phyloP scores from a whole-genome alignment of 2,329 filamentous ascomycete species.

The Camillea tinctor region DNA sequence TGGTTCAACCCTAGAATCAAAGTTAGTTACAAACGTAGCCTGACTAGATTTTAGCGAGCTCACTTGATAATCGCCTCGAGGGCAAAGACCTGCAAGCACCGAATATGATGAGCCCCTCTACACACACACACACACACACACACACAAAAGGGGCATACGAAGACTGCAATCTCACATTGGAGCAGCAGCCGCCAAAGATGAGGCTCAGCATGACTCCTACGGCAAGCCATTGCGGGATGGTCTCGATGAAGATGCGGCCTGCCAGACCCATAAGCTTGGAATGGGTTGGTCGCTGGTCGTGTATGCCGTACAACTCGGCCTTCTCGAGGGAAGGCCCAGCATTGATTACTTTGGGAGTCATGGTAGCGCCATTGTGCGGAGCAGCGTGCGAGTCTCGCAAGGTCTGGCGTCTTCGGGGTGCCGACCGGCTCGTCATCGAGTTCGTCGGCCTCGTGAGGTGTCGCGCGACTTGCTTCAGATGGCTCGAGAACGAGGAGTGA shows the following conservation, averaged over 20 bases:
- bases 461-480: not conserved
- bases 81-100: conserved; percentile 74
- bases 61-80: conserved; percentile 93
- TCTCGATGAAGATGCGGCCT: conserved; percentile 55
- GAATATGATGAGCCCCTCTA: conserved; percentile 20
- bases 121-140: too few relatives aligned
- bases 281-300: conserved; percentile 49
- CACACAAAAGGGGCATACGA: not conserved
- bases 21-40: conserved; percentile 19
- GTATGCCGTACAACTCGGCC: conserved; percentile 54
- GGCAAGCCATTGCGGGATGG: conserved; percentile 62
- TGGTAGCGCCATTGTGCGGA: conserved; percentile 37
- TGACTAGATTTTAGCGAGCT: conserved; percentile 36
- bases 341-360: conserved; percentile 52
- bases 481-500: not conserved
- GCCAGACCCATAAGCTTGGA: conserved; percentile 50
- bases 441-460: not conserved
- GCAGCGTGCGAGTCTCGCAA: conserved; percentile 44
- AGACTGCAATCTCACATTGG: conserved; percentile 63
- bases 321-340: conserved; percentile 53
- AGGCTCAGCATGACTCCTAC: conserved; percentile 70
- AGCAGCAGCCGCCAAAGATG: conserved; percentile 95
- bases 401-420: conserved; percentile 44
- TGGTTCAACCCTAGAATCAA: conserved; percentile 66
- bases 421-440: conserved; percentile 43